Evolutionary conservation across 139 green algal species (phyloP).

Genomic region (Eudorina sp.): DNA sequence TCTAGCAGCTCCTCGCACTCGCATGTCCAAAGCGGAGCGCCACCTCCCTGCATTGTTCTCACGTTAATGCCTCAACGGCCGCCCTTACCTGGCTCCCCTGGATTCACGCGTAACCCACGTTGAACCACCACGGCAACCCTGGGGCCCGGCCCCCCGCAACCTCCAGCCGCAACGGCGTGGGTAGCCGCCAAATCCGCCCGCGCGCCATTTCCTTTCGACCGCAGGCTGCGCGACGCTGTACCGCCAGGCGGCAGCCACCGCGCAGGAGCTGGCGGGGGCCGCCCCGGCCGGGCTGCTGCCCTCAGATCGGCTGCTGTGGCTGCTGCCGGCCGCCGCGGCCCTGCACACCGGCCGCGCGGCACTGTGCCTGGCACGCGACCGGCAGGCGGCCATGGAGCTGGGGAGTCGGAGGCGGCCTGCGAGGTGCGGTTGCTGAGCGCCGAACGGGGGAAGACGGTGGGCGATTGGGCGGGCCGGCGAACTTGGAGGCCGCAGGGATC

Average conservation of each 20-base stretch:
- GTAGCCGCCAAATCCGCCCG: no score
- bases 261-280: not conserved
- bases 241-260: not conserved
- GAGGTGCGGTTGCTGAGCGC: not conserved
- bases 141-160: no score
- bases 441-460: no score
- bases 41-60: not conserved
- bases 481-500: no score
- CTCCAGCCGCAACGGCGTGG: no score
- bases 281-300: not conserved
- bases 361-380: not conserved
- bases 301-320: not conserved
- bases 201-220: not conserved
- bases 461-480: no score
- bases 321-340: not conserved
- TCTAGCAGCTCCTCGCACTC: no score
- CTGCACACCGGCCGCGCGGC: not conserved
- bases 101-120: no score
- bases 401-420: slow-evolving; percentile 23
- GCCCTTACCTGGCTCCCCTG: not conserved
- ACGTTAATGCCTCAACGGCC: not conserved
- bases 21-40: no score
- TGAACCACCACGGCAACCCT: no score
- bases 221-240: slow-evolving; percentile 14
- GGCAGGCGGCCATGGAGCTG: slow-evolving; percentile 30